Evolutionary conservation across 2,329 filamentous ascomycete genomes (phyloP), one percentile per base, ranked within the genome.

Genomic region (Microsporum audouinii): DNA sequence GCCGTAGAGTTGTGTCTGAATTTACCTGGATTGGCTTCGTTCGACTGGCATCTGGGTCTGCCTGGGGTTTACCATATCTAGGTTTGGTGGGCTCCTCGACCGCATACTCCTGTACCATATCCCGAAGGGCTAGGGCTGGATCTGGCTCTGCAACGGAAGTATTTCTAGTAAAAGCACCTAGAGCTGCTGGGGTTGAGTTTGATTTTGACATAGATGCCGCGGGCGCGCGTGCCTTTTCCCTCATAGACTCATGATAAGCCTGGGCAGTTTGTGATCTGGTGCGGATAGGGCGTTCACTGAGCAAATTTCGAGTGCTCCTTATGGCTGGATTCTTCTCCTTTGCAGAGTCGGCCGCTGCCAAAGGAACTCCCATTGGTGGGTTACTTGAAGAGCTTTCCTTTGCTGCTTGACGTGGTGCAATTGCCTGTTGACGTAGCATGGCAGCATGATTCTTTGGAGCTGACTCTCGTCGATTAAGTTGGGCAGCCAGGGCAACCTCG

Each of bases 381-480:
- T 67, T 72, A 51, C 14, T 49, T 34, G 60, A 31, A 27, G 27
- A 34, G 12, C 33, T 60, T 2, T 62, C 55, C 41, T 70, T 67
- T 33, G 69, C 64, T 23, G 72, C 67, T 3, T 66, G 64, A 60
- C 70, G 66, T 3, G 70, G 68, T n/a, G 71, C 70, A 6, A 74
- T 61, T 39, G 75, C 75, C 64, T 78, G 76, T 64, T 78, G 77
- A 57, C 77, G 73, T 63, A 79, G 72, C 2, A 74, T 73, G 5
- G 77, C 77, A 2, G 77, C 77, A 64, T 79, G 78, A 56, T 75
- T 79, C 59, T 75, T 75, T 0, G 71, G 66, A 41, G 68, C 63
- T 6, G 61, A 63, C 43, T 74, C 74, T 61, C 71, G 68, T n/a
- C 71, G 70, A 14, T 73, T 71, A 53, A 74, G 69, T 36, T 76